Evolutionary conservation across 257 asterid species (phyloP), one percentile per base, ranked within the genome.

Genomic region (Petunia secreta): DNA sequence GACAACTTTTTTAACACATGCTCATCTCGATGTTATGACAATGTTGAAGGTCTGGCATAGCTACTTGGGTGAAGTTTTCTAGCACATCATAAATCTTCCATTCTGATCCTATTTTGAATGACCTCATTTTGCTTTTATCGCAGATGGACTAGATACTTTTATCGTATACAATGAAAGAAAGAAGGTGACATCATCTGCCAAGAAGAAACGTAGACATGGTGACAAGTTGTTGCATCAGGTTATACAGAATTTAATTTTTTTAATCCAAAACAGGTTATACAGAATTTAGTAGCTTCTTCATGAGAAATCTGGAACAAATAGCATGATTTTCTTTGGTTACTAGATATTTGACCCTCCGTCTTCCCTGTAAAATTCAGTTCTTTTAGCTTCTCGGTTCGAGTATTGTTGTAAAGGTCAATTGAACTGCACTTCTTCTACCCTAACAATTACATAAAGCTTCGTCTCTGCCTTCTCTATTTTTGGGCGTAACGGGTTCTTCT

Each of bases 181-280:
- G 85, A 96, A 94, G 88, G 99, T 96, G 84, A 94, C 98, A 57
- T 96, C 99, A 78, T 96, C 99, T 77, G 95, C 99, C 79, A 96
- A 96, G 92, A 94, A 90, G 92, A 94, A 88, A 83, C 91, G 98
- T 88, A 83, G 80, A 75, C 92, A 83, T 74, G 87, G 88, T 67
- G 89, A 86, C 67, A 89, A 85, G 88, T 91, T 92, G 75, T 88
- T 96, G 86, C 97, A 91, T 81, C 99, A 96, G 98, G 99, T 96
- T 75, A 40, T 73, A 50, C 25, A 25, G 25, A 25, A 25, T 25
- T 25, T 77, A n/a, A 43, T 73, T 68, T 66, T 57, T 10, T 81
- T 65, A 81, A 81, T 63, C 39, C n/a, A 48, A 63, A 34, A 25
- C 99, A 96, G 98, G 99, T 96, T 75, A 40, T 73, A 50, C 78